These are phyloP conservation scores for Sordaria brevicollis DNA, from an alignment of 495 filamentous ascomycete genomes.

Conservation along the genomic window DNA sequence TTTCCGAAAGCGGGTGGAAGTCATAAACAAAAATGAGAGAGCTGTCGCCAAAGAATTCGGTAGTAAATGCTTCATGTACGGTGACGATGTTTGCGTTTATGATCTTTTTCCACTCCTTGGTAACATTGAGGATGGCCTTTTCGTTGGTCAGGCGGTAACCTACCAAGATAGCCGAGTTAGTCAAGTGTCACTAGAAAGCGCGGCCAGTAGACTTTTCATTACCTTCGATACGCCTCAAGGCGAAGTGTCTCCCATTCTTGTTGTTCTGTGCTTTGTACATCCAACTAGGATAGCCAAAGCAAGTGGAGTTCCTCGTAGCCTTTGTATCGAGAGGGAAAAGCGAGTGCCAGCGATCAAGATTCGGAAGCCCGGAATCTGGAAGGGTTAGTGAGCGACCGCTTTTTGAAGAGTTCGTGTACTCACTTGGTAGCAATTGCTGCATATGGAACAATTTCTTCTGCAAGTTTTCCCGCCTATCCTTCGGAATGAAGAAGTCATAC, in stretches of 20 bases:
- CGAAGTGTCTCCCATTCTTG: slow-evolving; percentile 77
- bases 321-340: slow-evolving; percentile 82
- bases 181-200: neutral
- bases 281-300: slow-evolving; percentile 83
- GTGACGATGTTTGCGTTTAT: slow-evolving; percentile 74
- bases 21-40: slow-evolving; percentile 91
- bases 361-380: slow-evolving; percentile 53
- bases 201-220: neutral
- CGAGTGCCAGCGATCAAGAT: slow-evolving; percentile 80
- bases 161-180: neutral
- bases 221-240: slow-evolving; percentile 73
- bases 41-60: slow-evolving; percentile 82
- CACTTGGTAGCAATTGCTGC: slow-evolving; percentile 75
- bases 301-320: slow-evolving; percentile 55
- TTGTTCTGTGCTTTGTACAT: slow-evolving; percentile 89
- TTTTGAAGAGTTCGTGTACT: slow-evolving; percentile 9
- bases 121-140: slow-evolving; percentile 71
- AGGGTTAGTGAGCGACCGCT: neutral
- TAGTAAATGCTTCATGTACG: slow-evolving; percentile 88
- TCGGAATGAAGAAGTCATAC: slow-evolving; percentile 84
- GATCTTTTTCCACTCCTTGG: slow-evolving; percentile 79
- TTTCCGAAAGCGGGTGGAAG: slow-evolving; percentile 86
- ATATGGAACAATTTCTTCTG: slow-evolving; percentile 82
- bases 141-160: slow-evolving; percentile 69
- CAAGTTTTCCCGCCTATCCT: slow-evolving; percentile 73